phyloP scores from a whole-genome alignment of 2,329 filamentous ascomycete genomes.

The Exophiala mesophila region DNA sequence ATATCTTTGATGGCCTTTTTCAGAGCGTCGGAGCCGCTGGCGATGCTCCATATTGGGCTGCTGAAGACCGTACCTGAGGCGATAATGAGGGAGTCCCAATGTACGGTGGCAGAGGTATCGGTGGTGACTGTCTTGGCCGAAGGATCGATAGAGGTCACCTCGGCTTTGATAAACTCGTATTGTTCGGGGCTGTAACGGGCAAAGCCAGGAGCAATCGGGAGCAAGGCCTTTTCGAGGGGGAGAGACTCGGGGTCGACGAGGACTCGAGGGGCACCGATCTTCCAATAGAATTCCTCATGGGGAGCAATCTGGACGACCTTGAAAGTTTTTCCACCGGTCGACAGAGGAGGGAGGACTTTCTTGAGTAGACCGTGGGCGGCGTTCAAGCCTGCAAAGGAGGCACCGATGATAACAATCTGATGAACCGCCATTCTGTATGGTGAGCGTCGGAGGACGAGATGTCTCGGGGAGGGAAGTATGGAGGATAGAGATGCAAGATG shows the following conservation, averaged over 20 bases:
- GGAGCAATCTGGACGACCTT: constrained; percentile 54
- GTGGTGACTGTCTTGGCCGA: constrained; percentile 42
- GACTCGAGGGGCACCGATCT: constrained; percentile 50
- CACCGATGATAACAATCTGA: constrained; percentile 36
- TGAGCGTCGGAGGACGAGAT: no score
- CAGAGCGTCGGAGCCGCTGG: constrained; percentile 38
- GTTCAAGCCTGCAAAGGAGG: constrained; percentile 33
- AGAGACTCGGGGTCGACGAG: constrained; percentile 47
- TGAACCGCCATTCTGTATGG: constrained; percentile 18
- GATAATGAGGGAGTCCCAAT: constrained; percentile 53
- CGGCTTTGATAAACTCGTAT: constrained; percentile 49
- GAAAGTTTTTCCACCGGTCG: constrained; percentile 30
- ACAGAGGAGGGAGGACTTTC: constrained; percentile 28
- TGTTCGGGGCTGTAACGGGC: constrained; percentile 43
- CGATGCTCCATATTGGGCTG: constrained; percentile 37
- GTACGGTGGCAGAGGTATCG: constrained; percentile 33
- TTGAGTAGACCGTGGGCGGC: constrained; percentile 37
- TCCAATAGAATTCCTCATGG: constrained; percentile 50
- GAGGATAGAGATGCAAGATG: no score
- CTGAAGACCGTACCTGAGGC: constrained; percentile 50
- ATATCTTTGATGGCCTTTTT: constrained; percentile 31
- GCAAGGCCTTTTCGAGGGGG: constrained; percentile 44
- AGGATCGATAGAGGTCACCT: constrained; percentile 45
- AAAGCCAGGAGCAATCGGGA: constrained; percentile 48
- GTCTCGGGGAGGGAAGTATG: no score